A percentile compares a stretch with the other conserved stretches of the same genome.
phyloP scores from a whole-genome alignment of 495 filamentous ascomycete species.

The Aspergillus indologenus region DNA sequence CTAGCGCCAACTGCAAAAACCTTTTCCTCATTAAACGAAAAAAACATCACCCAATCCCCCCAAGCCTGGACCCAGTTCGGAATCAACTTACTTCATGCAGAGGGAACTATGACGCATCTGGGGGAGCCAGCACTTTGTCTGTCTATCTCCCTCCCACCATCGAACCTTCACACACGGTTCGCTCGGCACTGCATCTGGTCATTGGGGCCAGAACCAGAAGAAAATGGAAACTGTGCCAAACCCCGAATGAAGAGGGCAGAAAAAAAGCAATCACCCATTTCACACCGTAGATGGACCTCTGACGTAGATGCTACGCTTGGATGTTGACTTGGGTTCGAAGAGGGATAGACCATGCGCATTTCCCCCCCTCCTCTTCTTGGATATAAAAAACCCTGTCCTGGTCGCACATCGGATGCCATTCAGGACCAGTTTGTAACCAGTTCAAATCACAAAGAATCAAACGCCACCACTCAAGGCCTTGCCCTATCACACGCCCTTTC shows the following conservation, averaged over 20 bases:
- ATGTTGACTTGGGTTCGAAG: neutral
- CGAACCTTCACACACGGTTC: neutral
- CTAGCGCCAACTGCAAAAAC: neutral
- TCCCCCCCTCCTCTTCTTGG: neutral
- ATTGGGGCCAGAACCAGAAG: neutral
- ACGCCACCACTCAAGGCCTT: too few species aligned
- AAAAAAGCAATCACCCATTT: neutral
- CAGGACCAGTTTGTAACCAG: neutral
- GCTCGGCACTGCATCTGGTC: neutral
- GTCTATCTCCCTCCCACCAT: neutral
- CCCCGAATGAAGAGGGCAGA: neutral
- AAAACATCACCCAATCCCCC: neutral
- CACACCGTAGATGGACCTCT: conserved; percentile 1
- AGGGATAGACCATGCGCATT: neutral
- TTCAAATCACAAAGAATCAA: neutral
- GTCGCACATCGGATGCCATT: neutral
- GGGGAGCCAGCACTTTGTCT: conserved; percentile 16
- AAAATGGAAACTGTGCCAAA: neutral
- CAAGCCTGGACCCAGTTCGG: neutral
- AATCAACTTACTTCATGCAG: conserved; percentile 26
- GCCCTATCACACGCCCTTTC: too few species aligned
- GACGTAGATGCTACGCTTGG: conserved; percentile 9
- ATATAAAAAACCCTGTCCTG: conserved; percentile 16
- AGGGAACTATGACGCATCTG: conserved; percentile 36
- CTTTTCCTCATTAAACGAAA: neutral